Evolutionary conservation across 108 stramenopile species (phyloP).

Genomic region (Cyclotella baltica): DNA sequence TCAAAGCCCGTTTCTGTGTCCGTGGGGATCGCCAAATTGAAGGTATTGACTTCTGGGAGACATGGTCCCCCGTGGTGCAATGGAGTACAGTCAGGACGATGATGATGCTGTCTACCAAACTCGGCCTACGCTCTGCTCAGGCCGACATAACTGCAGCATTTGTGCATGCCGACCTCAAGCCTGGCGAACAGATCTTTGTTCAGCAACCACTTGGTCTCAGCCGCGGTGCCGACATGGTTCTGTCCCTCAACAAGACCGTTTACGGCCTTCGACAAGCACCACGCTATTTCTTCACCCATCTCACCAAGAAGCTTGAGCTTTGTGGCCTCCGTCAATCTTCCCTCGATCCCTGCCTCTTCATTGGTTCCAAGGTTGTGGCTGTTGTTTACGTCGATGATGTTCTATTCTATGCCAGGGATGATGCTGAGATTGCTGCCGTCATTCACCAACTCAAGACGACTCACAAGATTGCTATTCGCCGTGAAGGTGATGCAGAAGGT

Average conservation of each 20-base stretch:
- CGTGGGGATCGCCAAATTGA: background rate
- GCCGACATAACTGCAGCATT: constrained; percentile 5
- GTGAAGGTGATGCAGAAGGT: background rate
- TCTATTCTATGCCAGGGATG: background rate
- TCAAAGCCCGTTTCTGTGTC: constrained; percentile 7
- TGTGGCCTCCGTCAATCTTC: background rate
- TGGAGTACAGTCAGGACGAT: background rate
- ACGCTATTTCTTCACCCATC: background rate
- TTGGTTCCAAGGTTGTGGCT: background rate
- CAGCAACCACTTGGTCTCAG: background rate
- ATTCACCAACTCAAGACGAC: background rate
- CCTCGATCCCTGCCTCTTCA: constrained; percentile 4
- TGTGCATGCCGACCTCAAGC: background rate
- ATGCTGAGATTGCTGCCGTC: background rate
- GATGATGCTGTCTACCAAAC: background rate
- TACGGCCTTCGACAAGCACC: background rate
- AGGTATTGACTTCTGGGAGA: constrained; percentile 2
- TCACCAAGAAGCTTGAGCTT: background rate
- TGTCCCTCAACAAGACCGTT: background rate
- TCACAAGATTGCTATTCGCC: no score
- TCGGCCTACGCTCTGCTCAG: background rate
- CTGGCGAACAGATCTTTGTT: background rate
- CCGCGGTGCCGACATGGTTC: background rate
- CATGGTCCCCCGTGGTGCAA: constrained; percentile 1
- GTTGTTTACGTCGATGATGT: background rate